phyloP scores from a whole-genome alignment of 805 yeast species.

The Novakomyces olei region DNA sequence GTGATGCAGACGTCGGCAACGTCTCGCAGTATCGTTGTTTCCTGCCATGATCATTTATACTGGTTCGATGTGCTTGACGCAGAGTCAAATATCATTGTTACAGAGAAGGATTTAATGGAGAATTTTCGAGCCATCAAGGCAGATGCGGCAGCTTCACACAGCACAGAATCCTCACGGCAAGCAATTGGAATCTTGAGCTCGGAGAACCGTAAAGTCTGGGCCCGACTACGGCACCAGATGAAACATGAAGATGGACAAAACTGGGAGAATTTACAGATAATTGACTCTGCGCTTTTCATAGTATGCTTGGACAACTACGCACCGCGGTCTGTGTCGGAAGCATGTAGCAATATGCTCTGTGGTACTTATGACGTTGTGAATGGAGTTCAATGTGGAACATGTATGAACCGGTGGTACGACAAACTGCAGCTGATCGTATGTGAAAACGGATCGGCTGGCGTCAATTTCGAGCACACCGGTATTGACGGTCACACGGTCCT shows the following conservation, averaged over 20 bases:
- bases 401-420: slow-evolving; percentile 90
- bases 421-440: slow-evolving; percentile 73
- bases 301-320: slow-evolving; percentile 65
- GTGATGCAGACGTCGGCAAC: slow-evolving; percentile 59
- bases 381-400: slow-evolving; percentile 82
- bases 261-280: slow-evolving; percentile 44
- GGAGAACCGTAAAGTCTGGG: slow-evolving; percentile 77
- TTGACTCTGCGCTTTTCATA: slow-evolving; percentile 65
- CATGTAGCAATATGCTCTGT: slow-evolving; percentile 70
- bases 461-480: slow-evolving; percentile 77
- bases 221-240: slow-evolving; percentile 34
- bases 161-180: slow-evolving; percentile 41
- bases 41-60: slow-evolving; percentile 71
- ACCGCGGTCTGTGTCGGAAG: slow-evolving; percentile 31
- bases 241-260: slow-evolving; percentile 21
- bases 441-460: slow-evolving; percentile 75
- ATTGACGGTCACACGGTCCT: slow-evolving; percentile 89
- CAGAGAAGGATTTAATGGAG: slow-evolving; percentile 51
- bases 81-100: slow-evolving; percentile 44
- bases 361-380: slow-evolving; percentile 59
- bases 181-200: slow-evolving; percentile 82
- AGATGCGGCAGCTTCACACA: slow-evolving; percentile 35
- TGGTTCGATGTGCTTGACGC: slow-evolving; percentile 84
- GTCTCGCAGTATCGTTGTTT: slow-evolving; percentile 60
- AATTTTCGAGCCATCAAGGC: slow-evolving; percentile 55